Evolutionary conservation across 305 asterid species (phyloP).

Genomic region (Plantago lanceolata): DNA sequence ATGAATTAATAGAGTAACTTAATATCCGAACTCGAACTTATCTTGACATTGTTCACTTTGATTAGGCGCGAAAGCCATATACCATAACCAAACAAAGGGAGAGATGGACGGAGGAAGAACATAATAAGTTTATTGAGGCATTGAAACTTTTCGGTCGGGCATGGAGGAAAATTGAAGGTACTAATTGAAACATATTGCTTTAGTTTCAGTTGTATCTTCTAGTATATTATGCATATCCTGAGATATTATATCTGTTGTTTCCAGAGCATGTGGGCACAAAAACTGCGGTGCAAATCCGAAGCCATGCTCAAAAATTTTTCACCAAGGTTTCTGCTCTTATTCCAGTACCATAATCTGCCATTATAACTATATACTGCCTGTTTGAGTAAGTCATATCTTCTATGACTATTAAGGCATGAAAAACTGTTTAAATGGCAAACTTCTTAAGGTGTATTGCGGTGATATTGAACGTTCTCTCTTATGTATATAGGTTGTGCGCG

Average conservation of each 20-base stretch:
- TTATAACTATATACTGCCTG: slow-evolving; percentile 39
- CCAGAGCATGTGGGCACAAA: slow-evolving; percentile 86
- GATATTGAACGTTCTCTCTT: slow-evolving; percentile 12
- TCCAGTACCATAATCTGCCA: slow-evolving; percentile 32
- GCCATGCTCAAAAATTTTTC: slow-evolving; percentile 95
- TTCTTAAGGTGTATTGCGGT: not conserved
- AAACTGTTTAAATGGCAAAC: not conserved
- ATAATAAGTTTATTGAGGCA: slow-evolving; percentile 52
- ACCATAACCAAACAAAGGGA: slow-evolving; percentile 65
- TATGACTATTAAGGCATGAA: slow-evolving; percentile 47
- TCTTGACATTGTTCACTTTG: slow-evolving; percentile 6
- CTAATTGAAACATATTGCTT: not conserved
- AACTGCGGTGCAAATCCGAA: slow-evolving; percentile 92
- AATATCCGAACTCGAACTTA: slow-evolving; percentile 13
- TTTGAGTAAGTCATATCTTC: slow-evolving; percentile 51
- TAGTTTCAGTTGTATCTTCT: not conserved
- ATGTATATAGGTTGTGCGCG: slow-evolving; percentile 61
- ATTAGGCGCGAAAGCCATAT: slow-evolving; percentile 55
- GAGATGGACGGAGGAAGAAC: slow-evolving; percentile 67
- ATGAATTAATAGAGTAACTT: no score
- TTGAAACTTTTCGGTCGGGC: slow-evolving; percentile 58
- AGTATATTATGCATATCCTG: slow-evolving; percentile 13
- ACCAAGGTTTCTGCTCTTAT: slow-evolving; percentile 72
- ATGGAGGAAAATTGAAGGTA: slow-evolving; percentile 69
- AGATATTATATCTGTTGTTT: not conserved